Evolutionary conservation across 1,284 basidiomycete genomes (phyloP).

Genomic region (Cutaneotrichosporon mucoides): DNA sequence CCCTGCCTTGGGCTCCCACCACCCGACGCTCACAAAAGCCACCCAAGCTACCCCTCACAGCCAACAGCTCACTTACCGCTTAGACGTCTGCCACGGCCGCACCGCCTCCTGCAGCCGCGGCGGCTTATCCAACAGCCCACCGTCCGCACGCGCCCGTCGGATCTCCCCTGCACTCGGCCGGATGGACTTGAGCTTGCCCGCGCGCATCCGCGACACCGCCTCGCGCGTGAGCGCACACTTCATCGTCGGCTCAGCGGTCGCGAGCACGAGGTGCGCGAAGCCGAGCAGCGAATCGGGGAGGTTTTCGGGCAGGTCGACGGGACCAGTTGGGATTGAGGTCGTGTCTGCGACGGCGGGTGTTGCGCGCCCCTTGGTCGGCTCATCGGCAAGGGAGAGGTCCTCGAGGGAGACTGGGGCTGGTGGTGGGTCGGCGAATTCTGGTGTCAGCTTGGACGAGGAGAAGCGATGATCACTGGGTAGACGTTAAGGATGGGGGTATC

Average conservation of each 20-base stretch:
- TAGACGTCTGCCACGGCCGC: slow-evolving; percentile 54
- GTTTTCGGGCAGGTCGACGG: slow-evolving; percentile 18
- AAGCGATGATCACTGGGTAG: too few species aligned
- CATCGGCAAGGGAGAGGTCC: slow-evolving; percentile 11
- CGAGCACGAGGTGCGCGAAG: slow-evolving; percentile 47
- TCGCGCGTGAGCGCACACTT: slow-evolving; percentile 47
- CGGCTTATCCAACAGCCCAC: slow-evolving; percentile 59
- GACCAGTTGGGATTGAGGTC: neutral
- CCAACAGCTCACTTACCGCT: slow-evolving; percentile 18
- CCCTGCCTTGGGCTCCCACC: too few species aligned
- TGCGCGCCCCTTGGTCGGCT: neutral
- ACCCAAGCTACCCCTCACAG: neutral
- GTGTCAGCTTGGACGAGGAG: neutral
- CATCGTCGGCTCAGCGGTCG: slow-evolving; percentile 41
- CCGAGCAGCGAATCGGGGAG: slow-evolving; percentile 42
- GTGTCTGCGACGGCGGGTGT: too few species aligned
- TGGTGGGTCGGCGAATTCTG: slow-evolving; percentile 69
- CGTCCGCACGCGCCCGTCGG: slow-evolving; percentile 24
- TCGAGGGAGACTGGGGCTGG: slow-evolving; percentile 36
- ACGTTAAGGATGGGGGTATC: too few species aligned
- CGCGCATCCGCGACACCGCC: slow-evolving; percentile 34
- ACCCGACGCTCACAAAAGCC: too few species aligned
- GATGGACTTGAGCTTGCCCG: slow-evolving; percentile 36
- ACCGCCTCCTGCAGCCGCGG: slow-evolving; percentile 64
- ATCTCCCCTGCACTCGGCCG: slow-evolving; percentile 36